A percentile compares a stretch with the other conserved stretches of the same genome.
Conservation (phyloP, 2,329 filamentous ascomycete genomes). For the Botrytis pseudocinerea region DNA sequence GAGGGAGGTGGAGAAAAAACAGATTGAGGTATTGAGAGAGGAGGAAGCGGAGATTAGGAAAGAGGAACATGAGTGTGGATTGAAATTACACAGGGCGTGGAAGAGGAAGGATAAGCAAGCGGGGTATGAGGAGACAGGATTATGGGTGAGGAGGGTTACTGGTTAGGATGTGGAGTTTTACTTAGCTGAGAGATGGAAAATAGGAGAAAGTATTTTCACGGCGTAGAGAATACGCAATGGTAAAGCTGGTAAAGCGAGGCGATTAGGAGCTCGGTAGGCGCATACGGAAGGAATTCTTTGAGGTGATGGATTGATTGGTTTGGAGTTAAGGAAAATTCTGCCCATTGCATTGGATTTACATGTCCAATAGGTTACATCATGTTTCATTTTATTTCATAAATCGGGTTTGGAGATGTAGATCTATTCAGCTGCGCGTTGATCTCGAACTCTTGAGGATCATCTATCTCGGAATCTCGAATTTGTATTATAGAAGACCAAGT, state of each 20-base stretch:
- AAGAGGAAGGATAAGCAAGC: constrained; percentile 71
- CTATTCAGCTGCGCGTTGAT: not conserved
- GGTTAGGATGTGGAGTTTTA: constrained; percentile 43
- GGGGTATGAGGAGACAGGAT: constrained; percentile 62
- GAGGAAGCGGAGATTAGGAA: constrained; percentile 73
- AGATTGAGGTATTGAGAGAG: constrained; percentile 63
- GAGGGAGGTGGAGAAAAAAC: constrained; percentile 56
- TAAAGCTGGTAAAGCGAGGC: not conserved
- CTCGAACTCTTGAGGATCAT: not conserved
- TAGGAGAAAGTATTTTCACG: not conserved
- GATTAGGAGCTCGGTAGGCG: not conserved
- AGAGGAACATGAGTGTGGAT: constrained; percentile 76
- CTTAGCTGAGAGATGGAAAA: not conserved
- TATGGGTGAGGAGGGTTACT: constrained; percentile 81
- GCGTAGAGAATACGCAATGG: not conserved
- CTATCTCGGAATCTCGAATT: not conserved
- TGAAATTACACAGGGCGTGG: constrained; percentile 72
- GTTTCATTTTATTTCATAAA: not conserved
- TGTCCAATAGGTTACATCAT: not conserved
- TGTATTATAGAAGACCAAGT: not conserved
- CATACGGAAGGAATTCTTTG: not conserved
- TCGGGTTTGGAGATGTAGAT: not conserved
- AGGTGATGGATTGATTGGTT: not conserved
- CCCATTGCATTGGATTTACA: not conserved
- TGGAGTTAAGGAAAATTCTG: not conserved